Conservation (phyloP, 768 basidiomycete genomes). For the Lactarius deliciosus region DNA sequence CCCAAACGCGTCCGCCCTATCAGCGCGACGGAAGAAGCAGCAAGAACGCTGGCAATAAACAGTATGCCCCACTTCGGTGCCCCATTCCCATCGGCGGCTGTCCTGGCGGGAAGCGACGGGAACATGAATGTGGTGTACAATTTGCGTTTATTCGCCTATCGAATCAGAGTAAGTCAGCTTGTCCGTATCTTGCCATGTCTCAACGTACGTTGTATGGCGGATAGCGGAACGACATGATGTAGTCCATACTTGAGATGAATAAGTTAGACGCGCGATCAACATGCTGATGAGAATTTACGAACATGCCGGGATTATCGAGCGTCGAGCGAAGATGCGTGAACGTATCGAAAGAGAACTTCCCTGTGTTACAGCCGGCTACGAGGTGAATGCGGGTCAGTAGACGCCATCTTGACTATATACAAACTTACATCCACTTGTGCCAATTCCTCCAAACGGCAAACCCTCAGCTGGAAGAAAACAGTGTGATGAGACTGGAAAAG, state of each 20-base stretch:
- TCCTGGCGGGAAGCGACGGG: constrained; percentile 46
- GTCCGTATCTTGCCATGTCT: background rate
- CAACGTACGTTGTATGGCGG: constrained; percentile 42
- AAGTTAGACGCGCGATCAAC: background rate
- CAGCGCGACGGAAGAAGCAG: constrained; percentile 34
- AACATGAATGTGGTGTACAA: constrained; percentile 33
- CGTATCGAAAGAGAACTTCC: constrained; percentile 71
- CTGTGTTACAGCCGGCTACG: constrained; percentile 68
- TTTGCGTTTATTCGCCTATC: constrained; percentile 33
- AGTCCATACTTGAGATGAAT: constrained; percentile 35
- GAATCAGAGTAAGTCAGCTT: background rate
- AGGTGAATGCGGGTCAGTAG: constrained; percentile 1
- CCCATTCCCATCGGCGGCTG: constrained; percentile 29
- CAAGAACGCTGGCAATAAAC: constrained; percentile 46
- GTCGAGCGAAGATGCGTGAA: constrained; percentile 75
- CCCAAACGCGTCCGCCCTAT: constrained; percentile 11
- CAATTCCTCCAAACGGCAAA: constrained; percentile 73
- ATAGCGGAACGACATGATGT: constrained; percentile 37
- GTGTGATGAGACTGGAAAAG: background rate
- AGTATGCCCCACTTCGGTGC: constrained; percentile 29
- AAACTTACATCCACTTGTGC: constrained; percentile 66
- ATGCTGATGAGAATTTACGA: constrained; percentile 17
- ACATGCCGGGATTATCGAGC: constrained; percentile 44
- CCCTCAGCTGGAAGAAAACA: constrained; percentile 46
- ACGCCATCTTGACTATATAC: background rate